Conservation (phyloP, 2,329 filamentous ascomycete genomes). For the Lasiodiplodia citricola region DNA sequence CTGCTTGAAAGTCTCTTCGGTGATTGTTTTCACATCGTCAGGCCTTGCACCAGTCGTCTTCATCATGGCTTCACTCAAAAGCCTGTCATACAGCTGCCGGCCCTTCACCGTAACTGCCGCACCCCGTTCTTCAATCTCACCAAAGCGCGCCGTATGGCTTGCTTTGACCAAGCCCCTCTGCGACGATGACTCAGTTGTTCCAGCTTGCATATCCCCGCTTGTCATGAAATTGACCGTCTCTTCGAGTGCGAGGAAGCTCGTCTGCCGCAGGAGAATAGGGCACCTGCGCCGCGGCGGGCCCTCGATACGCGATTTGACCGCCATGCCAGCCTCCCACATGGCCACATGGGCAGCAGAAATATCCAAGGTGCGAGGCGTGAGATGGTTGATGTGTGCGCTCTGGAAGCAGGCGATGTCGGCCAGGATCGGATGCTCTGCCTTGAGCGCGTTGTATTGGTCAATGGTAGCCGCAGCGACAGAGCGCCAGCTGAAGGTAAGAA, state of each 20-base stretch:
- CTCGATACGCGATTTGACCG: constrained; percentile 57
- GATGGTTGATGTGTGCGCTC: constrained; percentile 58
- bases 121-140: constrained; percentile 61
- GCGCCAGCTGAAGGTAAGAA: constrained; percentile 58
- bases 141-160: constrained; percentile 57
- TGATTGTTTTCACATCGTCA: too few species aligned
- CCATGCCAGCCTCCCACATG: constrained; percentile 51
- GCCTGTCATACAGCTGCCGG: constrained; percentile 52
- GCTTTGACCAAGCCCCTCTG: constrained; percentile 33
- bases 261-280: constrained; percentile 58
- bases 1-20: too few species aligned
- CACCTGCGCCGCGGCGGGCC: constrained; percentile 55
- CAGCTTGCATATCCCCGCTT: constrained; percentile 28
- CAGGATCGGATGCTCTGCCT: constrained; percentile 53
- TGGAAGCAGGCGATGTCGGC: constrained; percentile 55
- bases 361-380: constrained; percentile 58
- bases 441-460: constrained; percentile 51
- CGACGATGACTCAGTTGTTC: too few species aligned
- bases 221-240: constrained; percentile 52
- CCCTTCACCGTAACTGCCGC: constrained; percentile 56
- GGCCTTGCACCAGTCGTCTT: background rate
- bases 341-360: constrained; percentile 52
- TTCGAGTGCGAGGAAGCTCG: constrained; percentile 59
- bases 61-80: constrained; percentile 40
- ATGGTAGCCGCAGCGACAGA: constrained; percentile 47